These are phyloP conservation scores for Talaromyces pinophilus DNA, from an alignment of 2,329 filamentous ascomycete species.

Conservation along the genomic window DNA sequence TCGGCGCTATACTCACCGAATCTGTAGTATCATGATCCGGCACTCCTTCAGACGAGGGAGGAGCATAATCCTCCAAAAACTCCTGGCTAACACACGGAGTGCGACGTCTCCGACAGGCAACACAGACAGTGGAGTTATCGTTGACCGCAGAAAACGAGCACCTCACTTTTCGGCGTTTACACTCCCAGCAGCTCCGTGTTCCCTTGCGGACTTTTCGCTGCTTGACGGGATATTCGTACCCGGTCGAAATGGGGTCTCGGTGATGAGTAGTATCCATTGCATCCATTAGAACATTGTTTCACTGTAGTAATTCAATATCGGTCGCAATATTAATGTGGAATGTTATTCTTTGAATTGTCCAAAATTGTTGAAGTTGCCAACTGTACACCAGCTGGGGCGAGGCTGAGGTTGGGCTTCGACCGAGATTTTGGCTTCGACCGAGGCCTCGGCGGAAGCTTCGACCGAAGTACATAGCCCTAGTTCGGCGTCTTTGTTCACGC, in stretches of 20 bases:
- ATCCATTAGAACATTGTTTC: background rate
- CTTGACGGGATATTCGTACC: conserved; percentile 2
- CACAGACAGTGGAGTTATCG: background rate
- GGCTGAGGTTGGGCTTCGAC: background rate
- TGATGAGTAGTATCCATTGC: background rate
- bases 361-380: background rate
- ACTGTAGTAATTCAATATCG: background rate
- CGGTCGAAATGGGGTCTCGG: background rate
- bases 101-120: conserved; percentile 13
- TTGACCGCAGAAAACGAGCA: conserved; percentile 9
- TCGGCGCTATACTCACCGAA: background rate
- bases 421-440: conserved; percentile 4
- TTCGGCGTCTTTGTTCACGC: background rate
- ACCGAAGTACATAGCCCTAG: background rate
- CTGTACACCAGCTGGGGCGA: background rate
- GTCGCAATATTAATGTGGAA: background rate
- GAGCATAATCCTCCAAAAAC: conserved; percentile 9
- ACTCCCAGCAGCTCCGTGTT: conserved; percentile 18
- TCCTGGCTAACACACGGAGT: conserved; percentile 15
- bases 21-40: background rate
- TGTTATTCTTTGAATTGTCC: background rate
- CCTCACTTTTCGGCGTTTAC: conserved; percentile 17
- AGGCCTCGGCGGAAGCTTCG: background rate
- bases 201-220: conserved; percentile 18
- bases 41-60: background rate